phyloP scores from a whole-genome alignment of 2,329 filamentous ascomycete genomes.

The Thermothelomyces thermophilus region DNA sequence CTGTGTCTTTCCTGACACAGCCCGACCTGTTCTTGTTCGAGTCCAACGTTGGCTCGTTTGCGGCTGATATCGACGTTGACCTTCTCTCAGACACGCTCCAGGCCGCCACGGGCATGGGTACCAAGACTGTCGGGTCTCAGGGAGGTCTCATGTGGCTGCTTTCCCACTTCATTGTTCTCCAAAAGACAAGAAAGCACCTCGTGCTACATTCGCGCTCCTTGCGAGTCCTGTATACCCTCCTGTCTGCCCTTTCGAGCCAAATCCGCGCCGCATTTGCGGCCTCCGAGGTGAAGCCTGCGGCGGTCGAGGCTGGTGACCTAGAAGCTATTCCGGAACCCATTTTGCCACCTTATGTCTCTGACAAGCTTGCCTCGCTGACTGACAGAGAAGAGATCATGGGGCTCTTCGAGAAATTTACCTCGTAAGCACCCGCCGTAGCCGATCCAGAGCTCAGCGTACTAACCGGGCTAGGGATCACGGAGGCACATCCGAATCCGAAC shows the following conservation, averaged over 20 bases:
- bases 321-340: conserved; percentile 14
- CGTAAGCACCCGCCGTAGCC: conserved; percentile 27
- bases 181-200: conserved; percentile 33
- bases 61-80: conserved; percentile 33
- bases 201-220: conserved; percentile 38
- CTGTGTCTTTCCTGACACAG: conserved; percentile 34
- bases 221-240: conserved; percentile 46
- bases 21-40: conserved; percentile 37
- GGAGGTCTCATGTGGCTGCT: conserved; percentile 56
- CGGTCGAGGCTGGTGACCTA: conserved; percentile 4
- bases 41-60: conserved; percentile 32
- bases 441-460: conserved; percentile 4
- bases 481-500: conserved; percentile 29
- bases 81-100: conserved; percentile 39
- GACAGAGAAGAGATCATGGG: conserved; percentile 67
- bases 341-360: conserved; percentile 52
- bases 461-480: conserved; percentile 27
- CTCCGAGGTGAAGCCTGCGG: conserved; percentile 20
- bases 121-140: conserved; percentile 27
- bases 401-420: conserved; percentile 42
- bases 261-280: conserved; percentile 40
- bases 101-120: conserved; percentile 28
- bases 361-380: conserved; percentile 63
- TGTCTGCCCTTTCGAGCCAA: conserved; percentile 45
- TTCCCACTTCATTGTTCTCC: conserved; percentile 58